Evolutionary conservation across 2,329 filamentous ascomycete genomes (phyloP).

Genomic region (Neonectria ditissima): DNA sequence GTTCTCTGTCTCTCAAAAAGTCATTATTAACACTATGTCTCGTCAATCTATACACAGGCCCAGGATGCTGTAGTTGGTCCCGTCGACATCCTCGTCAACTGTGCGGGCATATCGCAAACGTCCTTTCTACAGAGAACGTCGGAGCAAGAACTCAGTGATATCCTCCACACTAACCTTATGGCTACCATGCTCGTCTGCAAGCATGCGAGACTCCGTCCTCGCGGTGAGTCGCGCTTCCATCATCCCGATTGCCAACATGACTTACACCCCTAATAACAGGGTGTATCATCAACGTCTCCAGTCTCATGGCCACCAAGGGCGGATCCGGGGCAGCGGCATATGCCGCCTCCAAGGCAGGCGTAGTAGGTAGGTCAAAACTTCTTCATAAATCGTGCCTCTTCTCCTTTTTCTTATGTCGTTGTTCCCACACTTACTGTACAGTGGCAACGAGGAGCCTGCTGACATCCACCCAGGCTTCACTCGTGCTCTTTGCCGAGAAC

Average conservation of each 20-base stretch:
- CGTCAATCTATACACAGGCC: constrained; percentile 9
- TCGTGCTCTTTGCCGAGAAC: constrained; percentile 72
- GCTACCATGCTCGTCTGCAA: constrained; percentile 74
- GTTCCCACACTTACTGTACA: constrained; percentile 39
- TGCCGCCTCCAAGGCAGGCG: constrained; percentile 82
- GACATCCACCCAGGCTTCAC: constrained; percentile 68
- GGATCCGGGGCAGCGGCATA: constrained; percentile 79
- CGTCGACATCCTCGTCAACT: constrained; percentile 78
- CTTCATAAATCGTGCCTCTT: constrained; percentile 27
- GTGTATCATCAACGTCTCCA: constrained; percentile 86
- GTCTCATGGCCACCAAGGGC: constrained; percentile 76
- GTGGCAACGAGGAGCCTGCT: constrained; percentile 36
- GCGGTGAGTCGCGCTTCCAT: constrained; percentile 43
- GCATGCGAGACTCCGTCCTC: constrained; percentile 50
- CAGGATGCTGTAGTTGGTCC: constrained; percentile 45
- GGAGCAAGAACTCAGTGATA: constrained; percentile 62
- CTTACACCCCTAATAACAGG: constrained; percentile 50
- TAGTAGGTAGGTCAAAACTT: constrained; percentile 67
- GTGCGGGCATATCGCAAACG: constrained; percentile 78
- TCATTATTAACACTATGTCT: neutral
- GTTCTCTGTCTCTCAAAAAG: neutral
- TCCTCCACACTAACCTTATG: constrained; percentile 78
- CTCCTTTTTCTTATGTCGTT: constrained; percentile 31
- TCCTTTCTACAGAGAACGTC: constrained; percentile 70
- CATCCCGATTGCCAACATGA: neutral